These are phyloP conservation scores for Termitomyces sp. DNA, from an alignment of 768 basidiomycete species.

Conservation along the genomic window DNA sequence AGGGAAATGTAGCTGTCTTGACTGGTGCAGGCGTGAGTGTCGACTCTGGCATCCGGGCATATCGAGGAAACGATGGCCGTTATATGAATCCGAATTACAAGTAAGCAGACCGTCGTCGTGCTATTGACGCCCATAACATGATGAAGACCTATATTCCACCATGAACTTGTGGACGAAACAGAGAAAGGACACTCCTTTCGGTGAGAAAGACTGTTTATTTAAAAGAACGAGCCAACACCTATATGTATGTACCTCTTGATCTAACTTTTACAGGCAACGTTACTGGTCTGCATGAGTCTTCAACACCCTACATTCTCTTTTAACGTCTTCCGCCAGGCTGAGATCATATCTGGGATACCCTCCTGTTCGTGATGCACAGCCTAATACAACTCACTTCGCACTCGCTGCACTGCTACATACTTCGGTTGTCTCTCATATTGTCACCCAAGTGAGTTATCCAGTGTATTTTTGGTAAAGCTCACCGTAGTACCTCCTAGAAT, in stretches of 20 bases:
- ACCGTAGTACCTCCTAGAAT: slow-evolving; percentile 38
- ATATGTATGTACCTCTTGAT: not conserved
- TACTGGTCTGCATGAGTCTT: slow-evolving; percentile 55
- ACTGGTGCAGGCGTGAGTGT: slow-evolving; percentile 95
- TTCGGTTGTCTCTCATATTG: slow-evolving; percentile 52
- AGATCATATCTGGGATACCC: slow-evolving; percentile 85
- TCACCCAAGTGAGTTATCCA: slow-evolving; percentile 63
- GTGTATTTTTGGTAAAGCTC: slow-evolving; percentile 14
- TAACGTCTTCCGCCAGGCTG: slow-evolving; percentile 36
- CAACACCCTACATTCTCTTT: slow-evolving; percentile 12
- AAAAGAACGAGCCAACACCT: not conserved
- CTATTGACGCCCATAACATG: slow-evolving; percentile 3
- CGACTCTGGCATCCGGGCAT: slow-evolving; percentile 94
- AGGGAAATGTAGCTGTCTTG: slow-evolving; percentile 70
- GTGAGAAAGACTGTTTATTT: slow-evolving; percentile 31
- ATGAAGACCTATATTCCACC: slow-evolving; percentile 69
- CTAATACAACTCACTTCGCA: slow-evolving; percentile 88
- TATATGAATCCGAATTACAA: slow-evolving; percentile 92
- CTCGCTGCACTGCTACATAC: slow-evolving; percentile 79
- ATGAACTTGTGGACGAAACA: slow-evolving; percentile 76
- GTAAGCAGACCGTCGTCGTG: slow-evolving; percentile 32
- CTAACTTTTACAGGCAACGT: slow-evolving; percentile 55
- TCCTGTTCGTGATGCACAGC: slow-evolving; percentile 74
- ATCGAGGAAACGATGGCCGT: slow-evolving; percentile 80
- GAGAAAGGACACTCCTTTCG: slow-evolving; percentile 67